phyloP scores from a whole-genome alignment of 208 protist species.

The Angomonas ambiguus region DNA sequence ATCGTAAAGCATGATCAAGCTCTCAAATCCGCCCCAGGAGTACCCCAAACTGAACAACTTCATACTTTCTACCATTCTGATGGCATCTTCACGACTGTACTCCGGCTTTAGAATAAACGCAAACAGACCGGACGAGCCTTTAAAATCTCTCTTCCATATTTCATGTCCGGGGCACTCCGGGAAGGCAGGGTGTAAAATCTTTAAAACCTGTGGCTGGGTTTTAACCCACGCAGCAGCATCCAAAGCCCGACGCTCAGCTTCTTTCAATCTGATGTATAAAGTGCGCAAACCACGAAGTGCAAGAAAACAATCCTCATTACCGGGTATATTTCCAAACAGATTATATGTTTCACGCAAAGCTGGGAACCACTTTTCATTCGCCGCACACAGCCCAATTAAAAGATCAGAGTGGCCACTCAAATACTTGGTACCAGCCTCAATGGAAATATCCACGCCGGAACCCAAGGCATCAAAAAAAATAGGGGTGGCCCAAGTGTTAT shows the following conservation, averaged over 20 bases:
- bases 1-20: slow-evolving; percentile 23
- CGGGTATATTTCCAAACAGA: slow-evolving; percentile 2
- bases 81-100: slow-evolving; percentile 11
- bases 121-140: slow-evolving; percentile 14
- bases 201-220: background rate
- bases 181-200: slow-evolving; percentile 15
- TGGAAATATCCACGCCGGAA: slow-evolving; percentile 11
- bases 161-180: slow-evolving; percentile 13
- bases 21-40: slow-evolving; percentile 18
- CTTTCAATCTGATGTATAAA: slow-evolving; percentile 17
- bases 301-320: slow-evolving; percentile 23
- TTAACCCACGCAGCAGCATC: background rate
- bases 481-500: slow-evolving; percentile 21
- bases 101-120: slow-evolving; percentile 15
- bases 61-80: slow-evolving; percentile 9
- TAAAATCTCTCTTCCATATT: slow-evolving; percentile 24
- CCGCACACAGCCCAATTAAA: slow-evolving; percentile 8
- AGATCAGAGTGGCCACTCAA: slow-evolving; percentile 17
- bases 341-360: background rate
- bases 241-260: slow-evolving; percentile 16
- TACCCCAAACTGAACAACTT: slow-evolving; percentile 18
- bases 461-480: slow-evolving; percentile 18
- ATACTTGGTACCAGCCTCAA: slow-evolving; percentile 21
- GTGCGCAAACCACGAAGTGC: slow-evolving; percentile 17
- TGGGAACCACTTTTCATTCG: slow-evolving; percentile 14